Evolutionary conservation across 257 asterid genomes (phyloP).

Genomic region (Solanum rostratum): DNA sequence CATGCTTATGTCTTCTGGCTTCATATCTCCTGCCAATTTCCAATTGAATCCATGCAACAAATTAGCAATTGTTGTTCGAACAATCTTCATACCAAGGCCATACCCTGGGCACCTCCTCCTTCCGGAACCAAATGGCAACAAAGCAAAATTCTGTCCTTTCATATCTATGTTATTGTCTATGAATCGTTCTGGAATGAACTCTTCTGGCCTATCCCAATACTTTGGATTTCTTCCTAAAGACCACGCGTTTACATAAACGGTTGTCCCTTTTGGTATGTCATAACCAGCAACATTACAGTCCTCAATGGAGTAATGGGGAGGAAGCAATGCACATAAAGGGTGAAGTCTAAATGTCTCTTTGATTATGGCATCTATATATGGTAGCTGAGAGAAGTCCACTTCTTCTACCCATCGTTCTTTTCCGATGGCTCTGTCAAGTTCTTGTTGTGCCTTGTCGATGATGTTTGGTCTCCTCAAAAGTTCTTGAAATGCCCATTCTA

Average conservation of each 20-base stretch:
- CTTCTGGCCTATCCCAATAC: background rate
- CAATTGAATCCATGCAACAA: background rate
- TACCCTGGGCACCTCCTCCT: background rate
- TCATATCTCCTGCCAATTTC: conserved; percentile 10
- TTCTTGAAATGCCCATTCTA: background rate
- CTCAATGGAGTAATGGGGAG: background rate
- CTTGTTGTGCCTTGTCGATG: background rate
- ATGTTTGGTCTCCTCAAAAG: background rate
- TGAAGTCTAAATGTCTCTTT: background rate
- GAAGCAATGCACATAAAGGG: background rate
- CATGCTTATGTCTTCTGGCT: conserved; percentile 13
- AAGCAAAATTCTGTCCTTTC: background rate
- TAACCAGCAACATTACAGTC: background rate
- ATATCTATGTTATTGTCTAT: background rate
- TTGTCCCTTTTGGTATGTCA: background rate
- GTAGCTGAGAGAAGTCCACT: background rate
- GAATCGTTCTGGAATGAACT: background rate
- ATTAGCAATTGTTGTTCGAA: background rate
- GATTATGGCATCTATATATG: background rate
- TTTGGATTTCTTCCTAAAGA: background rate
- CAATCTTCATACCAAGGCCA: background rate
- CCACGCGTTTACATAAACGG: background rate
- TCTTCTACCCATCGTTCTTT: background rate
- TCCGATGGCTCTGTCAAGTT: background rate
- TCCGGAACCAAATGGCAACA: background rate